These are phyloP conservation scores for Aspergillus nanangensis DNA, from an alignment of 495 filamentous ascomycete genomes.

Conservation along the genomic window DNA sequence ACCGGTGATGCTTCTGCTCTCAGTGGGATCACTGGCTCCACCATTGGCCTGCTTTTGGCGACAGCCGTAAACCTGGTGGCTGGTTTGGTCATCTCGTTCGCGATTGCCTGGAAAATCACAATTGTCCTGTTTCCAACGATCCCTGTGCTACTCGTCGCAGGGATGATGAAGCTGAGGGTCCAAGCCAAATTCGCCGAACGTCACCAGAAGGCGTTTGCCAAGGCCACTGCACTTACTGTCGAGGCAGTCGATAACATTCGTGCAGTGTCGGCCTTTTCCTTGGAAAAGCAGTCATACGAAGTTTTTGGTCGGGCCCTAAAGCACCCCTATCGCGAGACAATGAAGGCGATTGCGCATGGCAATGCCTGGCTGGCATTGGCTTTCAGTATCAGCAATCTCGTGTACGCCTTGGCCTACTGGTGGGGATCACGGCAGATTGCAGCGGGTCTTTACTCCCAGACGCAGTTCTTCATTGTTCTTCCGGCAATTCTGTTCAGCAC, in stretches of 20 bases:
- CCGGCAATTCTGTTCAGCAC: constrained; percentile 54
- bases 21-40: constrained; percentile 41
- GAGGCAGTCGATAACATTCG: constrained; percentile 49
- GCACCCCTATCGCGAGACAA: constrained; percentile 42
- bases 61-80: constrained; percentile 37
- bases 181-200: constrained; percentile 52
- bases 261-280: constrained; percentile 46
- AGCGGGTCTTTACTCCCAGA: constrained; percentile 49
- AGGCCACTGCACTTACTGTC: constrained; percentile 44
- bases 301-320: constrained; percentile 30
- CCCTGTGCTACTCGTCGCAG: constrained; percentile 35
- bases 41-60: constrained; percentile 40
- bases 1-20: constrained; percentile 45
- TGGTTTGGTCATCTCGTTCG: constrained; percentile 31
- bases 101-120: constrained; percentile 38
- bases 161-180: constrained; percentile 50
- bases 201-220: constrained; percentile 50
- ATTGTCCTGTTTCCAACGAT: constrained; percentile 35
- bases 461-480: constrained; percentile 64
- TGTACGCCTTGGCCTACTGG: constrained; percentile 65
- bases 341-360: constrained; percentile 34
- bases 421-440: constrained; percentile 58
- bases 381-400: constrained; percentile 43
- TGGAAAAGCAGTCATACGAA: constrained; percentile 37
- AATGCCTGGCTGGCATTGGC: constrained; percentile 36